phyloP scores from a whole-genome alignment of 441 rosid genomes.

The Erysimum pusillum region DNA sequence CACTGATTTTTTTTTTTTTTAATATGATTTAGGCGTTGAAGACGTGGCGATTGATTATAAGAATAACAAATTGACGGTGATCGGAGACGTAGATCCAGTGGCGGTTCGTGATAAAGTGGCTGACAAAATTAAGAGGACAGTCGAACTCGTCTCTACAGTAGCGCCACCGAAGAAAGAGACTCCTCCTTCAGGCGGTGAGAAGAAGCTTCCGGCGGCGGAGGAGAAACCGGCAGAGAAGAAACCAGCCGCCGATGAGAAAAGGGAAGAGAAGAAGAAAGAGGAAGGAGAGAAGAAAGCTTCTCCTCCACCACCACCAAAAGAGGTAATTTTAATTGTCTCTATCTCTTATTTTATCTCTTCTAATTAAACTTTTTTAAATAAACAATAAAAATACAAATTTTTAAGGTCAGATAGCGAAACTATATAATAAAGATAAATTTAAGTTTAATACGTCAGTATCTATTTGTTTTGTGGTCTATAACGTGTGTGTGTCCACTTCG shows the following conservation, averaged over 20 bases:
- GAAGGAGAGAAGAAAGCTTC: slow-evolving; percentile 67
- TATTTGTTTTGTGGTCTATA: slow-evolving; percentile 39
- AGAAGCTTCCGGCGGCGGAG: slow-evolving; percentile 43
- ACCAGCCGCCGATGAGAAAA: slow-evolving; percentile 54
- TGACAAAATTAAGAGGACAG: slow-evolving; percentile 69
- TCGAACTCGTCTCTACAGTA: slow-evolving; percentile 71
- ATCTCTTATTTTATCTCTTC: neutral
- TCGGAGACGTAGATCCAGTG: slow-evolving; percentile 77
- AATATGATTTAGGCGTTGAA: slow-evolving; percentile 65
- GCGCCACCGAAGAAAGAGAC: slow-evolving; percentile 66
- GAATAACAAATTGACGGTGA: slow-evolving; percentile 74
- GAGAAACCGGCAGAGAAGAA: slow-evolving; percentile 53
- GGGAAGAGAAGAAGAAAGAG: slow-evolving; percentile 62
- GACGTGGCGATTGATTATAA: slow-evolving; percentile 64
- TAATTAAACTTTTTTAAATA: neutral
- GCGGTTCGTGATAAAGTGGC: slow-evolving; percentile 63
- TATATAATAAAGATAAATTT: neutral
- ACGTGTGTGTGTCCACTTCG: slow-evolving; percentile 45
- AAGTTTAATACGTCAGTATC: slow-evolving; percentile 42
- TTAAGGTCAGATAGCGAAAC: neutral
- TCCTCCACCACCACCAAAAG: slow-evolving; percentile 63
- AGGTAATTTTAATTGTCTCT: slow-evolving; percentile 52
- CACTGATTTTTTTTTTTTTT: slow-evolving; percentile 6
- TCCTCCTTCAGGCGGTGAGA: slow-evolving; percentile 50
- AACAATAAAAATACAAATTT: slow-evolving; percentile 1